phyloP scores from a whole-genome alignment of 2,329 filamentous ascomycete genomes.

The Fusarium anthophilum region DNA sequence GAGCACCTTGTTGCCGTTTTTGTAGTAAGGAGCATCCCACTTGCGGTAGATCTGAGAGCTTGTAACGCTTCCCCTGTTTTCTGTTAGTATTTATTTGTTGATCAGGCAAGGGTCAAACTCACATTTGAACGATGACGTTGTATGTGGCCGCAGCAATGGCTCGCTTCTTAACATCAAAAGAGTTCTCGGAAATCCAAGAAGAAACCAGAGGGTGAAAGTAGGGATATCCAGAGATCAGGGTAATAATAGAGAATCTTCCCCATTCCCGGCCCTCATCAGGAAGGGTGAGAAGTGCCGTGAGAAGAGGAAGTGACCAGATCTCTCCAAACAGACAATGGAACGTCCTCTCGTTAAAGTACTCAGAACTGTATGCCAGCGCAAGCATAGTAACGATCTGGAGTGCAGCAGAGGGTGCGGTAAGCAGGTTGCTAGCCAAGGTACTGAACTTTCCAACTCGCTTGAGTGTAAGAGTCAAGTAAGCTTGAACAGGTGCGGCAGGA shows the following conservation, averaged over 20 bases:
- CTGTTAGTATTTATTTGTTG: not conserved
- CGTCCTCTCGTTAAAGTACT: conserved; percentile 63
- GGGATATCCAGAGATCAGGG: conserved; percentile 63
- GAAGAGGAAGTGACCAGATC: conserved; percentile 61
- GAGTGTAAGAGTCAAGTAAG: conserved; percentile 66
- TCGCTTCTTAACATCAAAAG: conserved; percentile 60
- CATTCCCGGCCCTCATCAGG: conserved; percentile 60
- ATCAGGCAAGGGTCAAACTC: not conserved
- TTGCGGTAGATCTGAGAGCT: conserved; percentile 60
- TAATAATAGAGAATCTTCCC: conserved; percentile 61
- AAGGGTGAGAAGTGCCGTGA: conserved; percentile 61
- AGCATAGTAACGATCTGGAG: conserved; percentile 68
- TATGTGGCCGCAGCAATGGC: conserved; percentile 59
- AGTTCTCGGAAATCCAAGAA: conserved; percentile 61
- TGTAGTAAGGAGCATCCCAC: conserved; percentile 65
- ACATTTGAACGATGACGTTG: conserved; percentile 58
- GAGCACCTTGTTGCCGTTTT: conserved; percentile 65
- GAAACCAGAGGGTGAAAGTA: conserved; percentile 67
- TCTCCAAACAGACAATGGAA: conserved; percentile 63
- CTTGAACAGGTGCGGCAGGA: conserved; percentile 56
- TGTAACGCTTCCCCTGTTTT: conserved; percentile 49
- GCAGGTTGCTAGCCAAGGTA: conserved; percentile 69
- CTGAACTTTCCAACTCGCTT: conserved; percentile 63
- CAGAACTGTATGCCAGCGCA: conserved; percentile 61
- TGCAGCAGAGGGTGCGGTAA: conserved; percentile 67